Percentiles rank a stretch among this genome's conserved stretches.
These are phyloP conservation scores for Claviceps sp. DNA, from an alignment of 2,329 filamentous ascomycete species.

Conservation along the genomic window DNA sequence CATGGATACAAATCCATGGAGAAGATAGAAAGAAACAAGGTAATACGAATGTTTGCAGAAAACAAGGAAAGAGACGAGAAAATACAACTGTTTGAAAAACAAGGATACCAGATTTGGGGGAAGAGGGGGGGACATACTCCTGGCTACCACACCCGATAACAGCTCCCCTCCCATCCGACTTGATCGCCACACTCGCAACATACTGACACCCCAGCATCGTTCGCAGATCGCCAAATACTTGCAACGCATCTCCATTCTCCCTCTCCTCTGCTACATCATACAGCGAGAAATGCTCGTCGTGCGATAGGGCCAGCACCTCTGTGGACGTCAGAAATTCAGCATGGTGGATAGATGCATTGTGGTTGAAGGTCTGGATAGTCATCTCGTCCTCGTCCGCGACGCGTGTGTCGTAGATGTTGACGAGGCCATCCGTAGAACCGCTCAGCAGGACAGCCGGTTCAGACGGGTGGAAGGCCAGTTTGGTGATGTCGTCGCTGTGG, in stretches of 20 bases:
- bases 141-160: conserved; percentile 54
- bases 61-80: too few relatives aligned
- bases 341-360: conserved; percentile 59
- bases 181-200: conserved; percentile 51
- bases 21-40: neutral
- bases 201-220: conserved; percentile 57
- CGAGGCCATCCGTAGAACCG: conserved; percentile 65
- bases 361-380: conserved; percentile 65
- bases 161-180: conserved; percentile 43
- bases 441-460: conserved; percentile 53
- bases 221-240: conserved; percentile 57
- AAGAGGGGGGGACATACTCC: conserved; percentile 36
- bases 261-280: conserved; percentile 54
- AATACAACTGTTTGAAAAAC: too few relatives aligned
- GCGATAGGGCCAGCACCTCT: conserved; percentile 59
- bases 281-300: conserved; percentile 65
- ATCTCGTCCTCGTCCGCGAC: conserved; percentile 66
- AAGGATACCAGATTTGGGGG: neutral
- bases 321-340: conserved; percentile 54
- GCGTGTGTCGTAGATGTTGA: conserved; percentile 62
- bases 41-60: neutral
- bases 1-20: neutral
- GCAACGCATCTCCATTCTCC: conserved; percentile 42
- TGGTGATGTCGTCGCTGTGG: conserved; percentile 55
- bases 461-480: conserved; percentile 44